Conservation (phyloP, 2,329 filamentous ascomycete species). For the Aspergillus puulaauensis region DNA sequence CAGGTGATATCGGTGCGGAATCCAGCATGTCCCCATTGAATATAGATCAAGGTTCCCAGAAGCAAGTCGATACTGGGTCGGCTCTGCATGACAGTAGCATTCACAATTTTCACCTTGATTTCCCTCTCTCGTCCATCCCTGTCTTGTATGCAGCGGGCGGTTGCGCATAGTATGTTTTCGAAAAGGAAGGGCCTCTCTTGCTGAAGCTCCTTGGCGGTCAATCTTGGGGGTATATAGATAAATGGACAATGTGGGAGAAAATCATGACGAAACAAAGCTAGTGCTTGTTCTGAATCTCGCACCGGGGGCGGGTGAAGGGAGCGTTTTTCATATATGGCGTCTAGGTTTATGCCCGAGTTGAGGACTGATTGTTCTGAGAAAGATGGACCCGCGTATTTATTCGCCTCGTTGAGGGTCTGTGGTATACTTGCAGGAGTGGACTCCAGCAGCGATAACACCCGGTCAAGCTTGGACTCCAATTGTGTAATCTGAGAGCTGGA, state of each 20-base stretch:
- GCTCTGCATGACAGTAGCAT: not conserved
- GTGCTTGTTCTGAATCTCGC: not conserved
- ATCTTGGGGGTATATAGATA: not conserved
- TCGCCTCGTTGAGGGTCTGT: not conserved
- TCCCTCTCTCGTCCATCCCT: not conserved
- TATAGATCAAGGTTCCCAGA: not conserved
- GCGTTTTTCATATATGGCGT: too few species aligned
- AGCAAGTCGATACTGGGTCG: not conserved
- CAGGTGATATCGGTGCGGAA: not conserved
- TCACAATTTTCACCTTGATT: not conserved
- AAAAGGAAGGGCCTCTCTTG: constrained; percentile 1
- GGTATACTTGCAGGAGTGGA: too few species aligned
- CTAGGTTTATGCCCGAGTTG: not conserved
- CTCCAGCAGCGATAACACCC: not conserved
- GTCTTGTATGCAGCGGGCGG: not conserved
- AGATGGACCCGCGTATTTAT: not conserved
- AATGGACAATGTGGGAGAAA: not conserved
- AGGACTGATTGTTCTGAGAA: not conserved
- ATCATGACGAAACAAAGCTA: not conserved
- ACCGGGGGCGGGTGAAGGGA: not conserved
- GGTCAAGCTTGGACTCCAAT: constrained; percentile 1
- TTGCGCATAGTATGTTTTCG: not conserved
- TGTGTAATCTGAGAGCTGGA: not conserved
- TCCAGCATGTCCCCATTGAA: not conserved
- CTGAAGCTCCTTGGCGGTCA: not conserved